Evolutionary conservation across 2,329 filamentous ascomycete species (phyloP).

Genomic region (Calycina marina): DNA sequence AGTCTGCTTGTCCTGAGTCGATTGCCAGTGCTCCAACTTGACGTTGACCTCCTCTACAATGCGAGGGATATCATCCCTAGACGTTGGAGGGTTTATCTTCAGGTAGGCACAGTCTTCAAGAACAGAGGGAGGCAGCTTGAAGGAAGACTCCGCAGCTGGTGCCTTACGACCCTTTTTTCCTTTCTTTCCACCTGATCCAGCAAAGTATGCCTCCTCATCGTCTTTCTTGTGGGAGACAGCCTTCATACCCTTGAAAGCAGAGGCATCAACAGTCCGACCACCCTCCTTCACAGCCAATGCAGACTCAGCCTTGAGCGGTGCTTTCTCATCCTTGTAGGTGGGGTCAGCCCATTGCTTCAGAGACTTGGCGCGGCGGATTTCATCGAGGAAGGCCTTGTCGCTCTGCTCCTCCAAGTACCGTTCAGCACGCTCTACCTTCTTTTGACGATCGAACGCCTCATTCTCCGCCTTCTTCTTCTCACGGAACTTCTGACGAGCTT

Average conservation of each 20-base stretch:
- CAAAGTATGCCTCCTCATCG: constrained; percentile 79
- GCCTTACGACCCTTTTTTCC: constrained; percentile 76
- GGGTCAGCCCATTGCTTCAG: constrained; percentile 89
- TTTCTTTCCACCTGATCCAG: constrained; percentile 61
- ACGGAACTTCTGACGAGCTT: constrained; percentile 59
- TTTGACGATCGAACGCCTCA: constrained; percentile 54
- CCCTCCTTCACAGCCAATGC: constrained; percentile 62
- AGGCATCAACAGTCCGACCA: constrained; percentile 70
- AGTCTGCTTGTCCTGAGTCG: constrained; percentile 78
- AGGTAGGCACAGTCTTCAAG: constrained; percentile 81
- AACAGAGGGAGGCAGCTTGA: constrained; percentile 79
- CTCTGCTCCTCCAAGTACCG: constrained; percentile 67
- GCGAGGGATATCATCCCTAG: constrained; percentile 63
- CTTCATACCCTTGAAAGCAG: constrained; percentile 72
- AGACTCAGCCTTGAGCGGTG: constrained; percentile 49
- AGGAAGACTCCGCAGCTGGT: constrained; percentile 40
- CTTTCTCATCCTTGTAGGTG: constrained; percentile 46
- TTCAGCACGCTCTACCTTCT: constrained; percentile 62
- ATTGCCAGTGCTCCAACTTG: constrained; percentile 85
- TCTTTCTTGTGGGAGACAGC: constrained; percentile 83
- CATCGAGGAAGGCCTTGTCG: constrained; percentile 78
- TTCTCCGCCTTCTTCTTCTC: constrained; percentile 75
- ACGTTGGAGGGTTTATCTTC: constrained; percentile 77
- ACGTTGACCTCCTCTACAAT: constrained; percentile 80
- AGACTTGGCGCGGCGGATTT: constrained; percentile 79